Percentiles rank a stretch among this genome's conserved stretches.
These are phyloP conservation scores for Primulina huaijiensis DNA, from an alignment of 257 asterid genomes.

Conservation along the genomic window DNA sequence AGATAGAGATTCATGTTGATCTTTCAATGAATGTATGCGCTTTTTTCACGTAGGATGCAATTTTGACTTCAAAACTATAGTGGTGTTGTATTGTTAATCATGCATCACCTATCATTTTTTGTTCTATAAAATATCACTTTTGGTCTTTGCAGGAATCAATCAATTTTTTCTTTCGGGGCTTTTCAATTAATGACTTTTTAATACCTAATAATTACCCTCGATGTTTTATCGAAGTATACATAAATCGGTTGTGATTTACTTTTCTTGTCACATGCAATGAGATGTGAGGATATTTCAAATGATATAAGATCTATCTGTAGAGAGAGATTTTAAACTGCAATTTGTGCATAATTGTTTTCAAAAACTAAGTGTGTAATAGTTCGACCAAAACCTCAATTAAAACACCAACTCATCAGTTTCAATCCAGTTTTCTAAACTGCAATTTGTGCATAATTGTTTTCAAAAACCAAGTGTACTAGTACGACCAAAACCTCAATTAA, in stretches of 20 bases:
- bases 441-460: not conserved
- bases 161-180: too few species aligned
- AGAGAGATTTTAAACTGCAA: not conserved
- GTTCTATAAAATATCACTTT: not conserved
- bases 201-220: not conserved
- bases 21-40: not conserved
- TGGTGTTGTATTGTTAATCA: not conserved
- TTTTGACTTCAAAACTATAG: not conserved
- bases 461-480: not conserved
- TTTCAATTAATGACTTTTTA: not conserved
- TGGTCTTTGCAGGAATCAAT: not conserved
- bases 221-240: too few species aligned
- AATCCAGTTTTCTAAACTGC: not conserved
- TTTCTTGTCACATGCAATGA: too few species aligned
- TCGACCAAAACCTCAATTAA: too few species aligned
- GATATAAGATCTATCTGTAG: too few species aligned
- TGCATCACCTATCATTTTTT: not conserved
- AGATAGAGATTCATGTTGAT: conserved; percentile 12
- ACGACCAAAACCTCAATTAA: too few species aligned
- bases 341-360: not conserved
- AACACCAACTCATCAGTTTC: not conserved
- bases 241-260: too few species aligned
- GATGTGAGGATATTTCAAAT: too few species aligned
- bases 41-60: not conserved
- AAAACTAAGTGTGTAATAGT: not conserved